These are phyloP conservation scores for Cerioporus squamosus DNA, from an alignment of 1,284 basidiomycete species.

Conservation along the genomic window DNA sequence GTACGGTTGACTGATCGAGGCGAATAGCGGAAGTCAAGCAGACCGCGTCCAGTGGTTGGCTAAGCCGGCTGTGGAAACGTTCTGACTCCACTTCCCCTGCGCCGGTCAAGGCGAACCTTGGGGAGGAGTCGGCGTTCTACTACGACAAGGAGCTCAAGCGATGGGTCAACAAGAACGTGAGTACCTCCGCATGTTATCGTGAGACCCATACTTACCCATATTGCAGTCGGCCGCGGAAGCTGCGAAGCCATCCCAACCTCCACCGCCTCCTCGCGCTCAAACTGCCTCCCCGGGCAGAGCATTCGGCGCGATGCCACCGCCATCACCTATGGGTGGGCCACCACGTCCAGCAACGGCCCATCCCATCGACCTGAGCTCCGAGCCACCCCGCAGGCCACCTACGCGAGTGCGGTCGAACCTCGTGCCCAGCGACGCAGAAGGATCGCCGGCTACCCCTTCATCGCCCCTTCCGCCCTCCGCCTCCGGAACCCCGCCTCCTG, in stretches of 20 bases:
- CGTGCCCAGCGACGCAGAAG: constrained; percentile 51
- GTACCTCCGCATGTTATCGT: constrained; percentile 18
- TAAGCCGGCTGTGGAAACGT: constrained; percentile 79
- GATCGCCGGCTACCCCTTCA: constrained; percentile 25
- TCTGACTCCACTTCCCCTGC: constrained; percentile 53
- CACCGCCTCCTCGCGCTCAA: constrained; percentile 75
- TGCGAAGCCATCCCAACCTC: constrained; percentile 53
- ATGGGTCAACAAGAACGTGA: constrained; percentile 95
- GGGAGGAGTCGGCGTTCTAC: constrained; percentile 90
- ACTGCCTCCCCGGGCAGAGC: constrained; percentile 76
- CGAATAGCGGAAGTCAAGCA: constrained; percentile 30
- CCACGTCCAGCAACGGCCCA: constrained; percentile 58
- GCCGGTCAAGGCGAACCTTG: constrained; percentile 90
- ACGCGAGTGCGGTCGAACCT: constrained; percentile 70
- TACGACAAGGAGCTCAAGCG: constrained; percentile 94
- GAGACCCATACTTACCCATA: not conserved
- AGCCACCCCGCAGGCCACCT: constrained; percentile 53
- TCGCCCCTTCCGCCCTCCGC: constrained; percentile 40
- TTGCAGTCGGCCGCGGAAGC: constrained; percentile 58
- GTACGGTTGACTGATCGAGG: not conserved
- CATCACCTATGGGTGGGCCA: constrained; percentile 40
- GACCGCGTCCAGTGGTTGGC: constrained; percentile 66
- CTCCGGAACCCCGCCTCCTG: constrained; percentile 39
- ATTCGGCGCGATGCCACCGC: constrained; percentile 28
- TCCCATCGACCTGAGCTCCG: constrained; percentile 55